These are phyloP conservation scores for Quercus tomentella DNA, from an alignment of 331 rosid species.

Conservation along the genomic window DNA sequence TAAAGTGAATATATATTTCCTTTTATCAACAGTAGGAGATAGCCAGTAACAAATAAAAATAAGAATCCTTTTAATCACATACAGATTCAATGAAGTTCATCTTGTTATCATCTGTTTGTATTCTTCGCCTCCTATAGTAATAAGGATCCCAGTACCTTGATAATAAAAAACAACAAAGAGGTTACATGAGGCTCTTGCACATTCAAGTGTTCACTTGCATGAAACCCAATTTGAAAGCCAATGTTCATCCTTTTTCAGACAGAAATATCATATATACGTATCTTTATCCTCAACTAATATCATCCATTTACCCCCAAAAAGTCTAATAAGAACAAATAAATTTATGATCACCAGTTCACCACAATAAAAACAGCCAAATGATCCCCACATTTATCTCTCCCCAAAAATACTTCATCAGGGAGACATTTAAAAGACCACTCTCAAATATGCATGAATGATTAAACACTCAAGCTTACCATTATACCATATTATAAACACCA, in stretches of 20 bases:
- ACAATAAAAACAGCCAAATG: neutral
- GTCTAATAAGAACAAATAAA: neutral
- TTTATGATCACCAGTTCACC: neutral
- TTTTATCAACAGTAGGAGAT: slow-evolving; percentile 1
- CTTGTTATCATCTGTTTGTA: slow-evolving; percentile 67
- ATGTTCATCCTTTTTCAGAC: neutral
- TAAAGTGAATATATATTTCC: slow-evolving; percentile 13
- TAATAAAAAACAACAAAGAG: slow-evolving; percentile 5
- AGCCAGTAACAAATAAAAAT: neutral
- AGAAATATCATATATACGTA: neutral
- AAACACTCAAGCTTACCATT: neutral
- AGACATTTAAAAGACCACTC: neutral
- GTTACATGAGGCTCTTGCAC: slow-evolving; percentile 21
- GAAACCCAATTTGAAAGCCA: neutral
- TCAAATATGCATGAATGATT: neutral
- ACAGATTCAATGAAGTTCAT: slow-evolving; percentile 92
- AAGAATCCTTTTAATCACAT: slow-evolving; percentile 32
- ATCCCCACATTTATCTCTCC: neutral
- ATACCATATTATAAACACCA: neutral
- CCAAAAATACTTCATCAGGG: too few relatives aligned
- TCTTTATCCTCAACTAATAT: neutral
- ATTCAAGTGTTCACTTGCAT: neutral
- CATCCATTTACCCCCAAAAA: neutral
- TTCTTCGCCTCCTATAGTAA: slow-evolving; percentile 71
- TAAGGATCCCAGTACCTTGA: slow-evolving; percentile 99